Base-by-base conservation (phyloP, 2,329 filamentous ascomycete genomes). In the Periconia sp. region DNA sequence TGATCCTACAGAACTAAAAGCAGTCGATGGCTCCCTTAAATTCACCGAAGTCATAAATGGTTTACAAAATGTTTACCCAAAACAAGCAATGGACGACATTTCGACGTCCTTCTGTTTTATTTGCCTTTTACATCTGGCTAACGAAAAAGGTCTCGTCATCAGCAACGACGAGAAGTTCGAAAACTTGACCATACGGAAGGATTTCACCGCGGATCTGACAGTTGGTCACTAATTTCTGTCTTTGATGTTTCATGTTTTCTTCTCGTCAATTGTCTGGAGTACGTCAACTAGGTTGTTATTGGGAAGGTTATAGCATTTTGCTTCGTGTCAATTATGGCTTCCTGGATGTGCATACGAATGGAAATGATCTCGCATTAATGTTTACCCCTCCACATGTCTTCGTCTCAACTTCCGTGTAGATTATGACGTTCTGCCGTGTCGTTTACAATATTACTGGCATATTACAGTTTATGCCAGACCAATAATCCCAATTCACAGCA, bases 81-180 rank as follows among this genome's bases (percentile, higher is more conserved):
- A 90, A 72, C 82, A 90, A 62, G 85, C 86, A 55, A 90, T 99
- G 85, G 86, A 89, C 56, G 94, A 99, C 74, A 97, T 99, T 67
- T 96, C 92, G 35, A 99, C 94, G 0, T 95, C 82, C 15, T 89
- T 84, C 62, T 96, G 94, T 72, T 99, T 97, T 76, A 99, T 99
- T 59, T 95, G 90, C 65, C 77, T 96, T 53, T 78, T 97, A 60
- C 92, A 97, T 75, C 72, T 97, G 65, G 92, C 92, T 55, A 97
- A 97, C 75, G 92, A 97, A 70, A 93, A 95, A 77, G 92, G 92
- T 0, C 79, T 97, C 40, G 81, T 89, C 20, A 89, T 97, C 57
- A 83, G 89, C 60, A 86, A 85, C 51, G 77, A 82, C 42, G 78
- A 82, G 33, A 75, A 71, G 10, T 79, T 79, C 58, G 72, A 74